Evolutionary conservation across 2,329 filamentous ascomycete species (phyloP), one percentile per base, ranked within the genome.

Genomic region (Nannizzia gypsea): DNA sequence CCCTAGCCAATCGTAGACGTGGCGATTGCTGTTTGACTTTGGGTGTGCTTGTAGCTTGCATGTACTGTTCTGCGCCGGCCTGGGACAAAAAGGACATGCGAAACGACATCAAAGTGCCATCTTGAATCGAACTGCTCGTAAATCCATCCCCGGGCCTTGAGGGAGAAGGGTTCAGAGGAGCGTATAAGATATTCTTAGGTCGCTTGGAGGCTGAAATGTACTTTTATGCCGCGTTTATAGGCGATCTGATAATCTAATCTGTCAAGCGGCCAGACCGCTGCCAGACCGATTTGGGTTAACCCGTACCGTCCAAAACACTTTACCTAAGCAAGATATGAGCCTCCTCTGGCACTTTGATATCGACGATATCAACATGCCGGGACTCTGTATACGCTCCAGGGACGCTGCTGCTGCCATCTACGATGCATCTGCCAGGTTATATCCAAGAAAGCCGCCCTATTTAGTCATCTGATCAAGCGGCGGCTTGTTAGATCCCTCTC

Each of bases 401-500:
- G 58, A 44, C 52, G 34, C 9, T 34, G 11, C 5, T 15, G 24
- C 15, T 28, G 55, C 2, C 31, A 57, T 60, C 36, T 60, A 60
- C 26, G 17, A 59, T 63, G 62, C 60, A 57, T 52, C 34, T 26
- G 38, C 60, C 61, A 48, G 52, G 6, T 22, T 20, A 42, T 20
- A 46, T 34, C 46, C 44, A 48, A 44, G 56, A 56, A 40, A 17
- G 38, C 38, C 20, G 56, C 28, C 54, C 28, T 56, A 38, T 56
- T 38, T 20, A 40, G 60, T 58, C 59, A 57, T 61, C 61, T 60
- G 42, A 61, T 55, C 48, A 52, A 58, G 31, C 46, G 48, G 60
- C 48, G 62, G 48, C 63, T 61, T 63, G 67, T 60, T 60, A 56
- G 64, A 60, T 67, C 66, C 68, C 68, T 67, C 65, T 63, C 52